A percentile compares a stretch with the other conserved stretches of the same genome.
Conservation (phyloP, 148 eudicot genomes). For the Fallopia convolvulus region DNA sequence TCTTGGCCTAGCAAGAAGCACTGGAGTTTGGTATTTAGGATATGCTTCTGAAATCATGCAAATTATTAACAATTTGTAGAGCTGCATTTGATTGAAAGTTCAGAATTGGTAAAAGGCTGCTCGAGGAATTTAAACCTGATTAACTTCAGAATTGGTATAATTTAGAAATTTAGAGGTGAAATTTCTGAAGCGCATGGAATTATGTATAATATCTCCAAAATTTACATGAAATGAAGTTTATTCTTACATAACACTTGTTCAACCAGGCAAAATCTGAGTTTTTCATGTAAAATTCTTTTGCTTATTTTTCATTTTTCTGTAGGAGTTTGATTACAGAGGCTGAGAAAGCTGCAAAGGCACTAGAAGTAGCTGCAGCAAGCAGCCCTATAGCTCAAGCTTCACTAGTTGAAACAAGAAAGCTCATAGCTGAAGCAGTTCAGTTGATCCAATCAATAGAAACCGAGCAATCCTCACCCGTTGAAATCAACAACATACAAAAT, state of each 20-base stretch:
- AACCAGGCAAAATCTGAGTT: neutral
- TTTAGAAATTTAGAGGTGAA: no score
- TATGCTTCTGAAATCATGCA: neutral
- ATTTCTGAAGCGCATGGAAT: no score
- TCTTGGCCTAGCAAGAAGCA: slow-evolving; percentile 55
- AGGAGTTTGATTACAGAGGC: slow-evolving; percentile 88
- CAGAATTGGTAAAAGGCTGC: neutral
- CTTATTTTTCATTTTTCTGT: slow-evolving; percentile 14
- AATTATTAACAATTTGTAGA: neutral
- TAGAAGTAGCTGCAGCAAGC: slow-evolving; percentile 64
- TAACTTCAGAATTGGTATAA: no score
- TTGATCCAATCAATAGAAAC: slow-evolving; percentile 51
- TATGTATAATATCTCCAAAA: no score
- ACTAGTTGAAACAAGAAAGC: slow-evolving; percentile 69
- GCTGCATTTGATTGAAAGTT: neutral
- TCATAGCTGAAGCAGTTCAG: slow-evolving; percentile 75
- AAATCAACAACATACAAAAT: neutral
- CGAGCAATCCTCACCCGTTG: slow-evolving; percentile 12
- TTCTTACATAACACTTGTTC: neutral
- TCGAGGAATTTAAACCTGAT: no score
- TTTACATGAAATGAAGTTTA: neutral
- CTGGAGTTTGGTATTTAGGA: slow-evolving; percentile 15
- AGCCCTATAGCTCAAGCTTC: slow-evolving; percentile 82
- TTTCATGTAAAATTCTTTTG: neutral
- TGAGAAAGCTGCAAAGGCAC: slow-evolving; percentile 78